A percentile compares a stretch with the other conserved stretches of the same genome.
phyloP scores from a whole-genome alignment of 805 yeast genomes.

The fission yeast (Schizosaccharomyces pombe) region ASM294v3 CU329670.1:2108501-2109000 shows the following conservation, averaged over 20 bases:
- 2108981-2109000: slow-evolving; percentile 17
- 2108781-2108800: slow-evolving; percentile 51
- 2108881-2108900: slow-evolving; percentile 76
- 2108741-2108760: slow-evolving; percentile 60
- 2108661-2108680: slow-evolving; percentile 68
- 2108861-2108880: slow-evolving; percentile 62
- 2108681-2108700: slow-evolving; percentile 85
- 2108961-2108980: slow-evolving; percentile 6
- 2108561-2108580: background rate
- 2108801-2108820: slow-evolving; percentile 52
- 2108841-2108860: slow-evolving; percentile 65
- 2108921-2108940: slow-evolving; percentile 82
- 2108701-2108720: slow-evolving; percentile 68
- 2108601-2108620: background rate
- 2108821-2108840: slow-evolving; percentile 42
- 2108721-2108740: slow-evolving; percentile 70
- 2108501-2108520: background rate
- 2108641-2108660: slow-evolving; percentile 49
- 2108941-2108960: slow-evolving; percentile 39
- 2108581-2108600: background rate
- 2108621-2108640: slow-evolving; percentile 35
- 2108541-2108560: background rate
- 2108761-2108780: slow-evolving; percentile 87
- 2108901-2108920: slow-evolving; percentile 65
- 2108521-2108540: background rate